Base-by-base conservation (phyloP, 257 asterid genomes). In the Penstemon barbatus region DNA sequence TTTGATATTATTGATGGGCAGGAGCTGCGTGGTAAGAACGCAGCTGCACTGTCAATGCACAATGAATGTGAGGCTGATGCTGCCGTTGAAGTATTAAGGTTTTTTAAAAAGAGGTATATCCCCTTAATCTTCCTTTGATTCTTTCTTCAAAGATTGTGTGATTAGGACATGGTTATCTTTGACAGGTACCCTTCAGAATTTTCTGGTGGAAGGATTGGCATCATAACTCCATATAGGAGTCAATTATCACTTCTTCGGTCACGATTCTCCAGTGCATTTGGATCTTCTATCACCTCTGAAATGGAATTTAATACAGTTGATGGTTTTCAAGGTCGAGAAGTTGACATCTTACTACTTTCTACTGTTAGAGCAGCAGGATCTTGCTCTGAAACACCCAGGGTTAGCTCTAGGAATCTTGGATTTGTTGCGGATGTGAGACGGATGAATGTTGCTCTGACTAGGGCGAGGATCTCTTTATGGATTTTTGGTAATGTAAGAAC, bases 241-340 rank as follows among this genome's bases (percentile, higher is more conserved):
- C 99, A 93, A 68, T 84, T 88, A 61, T 88, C 95, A 65, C 86
- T 90, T 40, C 71, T 93, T 71, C 94, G 92, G 37, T 82, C 97
- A 15, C 87, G 92, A 59, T 86, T 90, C 77, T 84, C 94, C 68
- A 70, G 78, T 79, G 97, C 94, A 72, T 89, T 93, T 80, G 99
- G 99, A 71, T 75, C 96, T 78, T 78, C 96, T 54, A 63, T 88
- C 69, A 53, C 85, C n/a, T 81, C 92, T 43, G 96, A 88, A 56
- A 90, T 93, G 76, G 99, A 93, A 75, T 93, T 93, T 57, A 93
- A 93, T 75, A 93, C 99, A 8, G 94, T 93, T 48, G 97, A 93
- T 77, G 99, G 99, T 74, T 93, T 93, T 79, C 99, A 93, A 85
- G 99, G 99, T 33, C 87, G 99, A 65, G 99, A 93, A 79, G 96